Conservation (phyloP, 192 early-diverging fungal genomes). For the Bifiguratus adelaidae region DNA sequence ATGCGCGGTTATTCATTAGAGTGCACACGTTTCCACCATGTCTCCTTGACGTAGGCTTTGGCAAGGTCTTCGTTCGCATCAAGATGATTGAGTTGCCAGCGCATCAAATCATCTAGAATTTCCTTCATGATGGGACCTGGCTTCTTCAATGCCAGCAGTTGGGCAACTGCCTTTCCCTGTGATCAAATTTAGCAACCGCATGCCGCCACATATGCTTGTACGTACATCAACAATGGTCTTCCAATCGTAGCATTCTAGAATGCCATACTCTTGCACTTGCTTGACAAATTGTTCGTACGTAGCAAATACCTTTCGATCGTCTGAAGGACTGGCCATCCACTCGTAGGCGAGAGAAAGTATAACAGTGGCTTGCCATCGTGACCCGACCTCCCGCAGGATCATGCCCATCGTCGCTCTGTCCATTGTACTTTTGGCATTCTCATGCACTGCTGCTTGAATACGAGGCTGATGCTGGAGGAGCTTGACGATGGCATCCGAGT, state of each 20-base stretch:
- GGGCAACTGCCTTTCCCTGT: constrained; percentile 57
- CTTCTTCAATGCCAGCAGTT: constrained; percentile 50
- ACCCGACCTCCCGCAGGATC: constrained; percentile 45
- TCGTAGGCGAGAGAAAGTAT: constrained; percentile 6
- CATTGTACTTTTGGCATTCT: constrained; percentile 5
- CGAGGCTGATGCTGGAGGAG: constrained; percentile 14
- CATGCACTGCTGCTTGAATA: constrained; percentile 1
- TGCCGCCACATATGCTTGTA: background rate
- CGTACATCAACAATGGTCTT: constrained; percentile 38
- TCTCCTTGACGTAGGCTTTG: too few species aligned
- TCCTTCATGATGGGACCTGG: constrained; percentile 60
- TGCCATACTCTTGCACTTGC: constrained; percentile 19
- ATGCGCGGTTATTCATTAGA: too few species aligned
- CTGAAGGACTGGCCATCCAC: constrained; percentile 1
- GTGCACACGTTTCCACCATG: too few species aligned
- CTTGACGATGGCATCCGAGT: constrained; percentile 15
- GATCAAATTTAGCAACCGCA: background rate
- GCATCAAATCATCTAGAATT: constrained; percentile 59
- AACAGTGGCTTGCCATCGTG: constrained; percentile 39
- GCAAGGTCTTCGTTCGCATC: too few species aligned
- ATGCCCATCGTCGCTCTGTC: constrained; percentile 24
- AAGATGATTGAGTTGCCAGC: constrained; percentile 75
- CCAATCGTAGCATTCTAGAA: constrained; percentile 31
- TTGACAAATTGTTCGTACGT: constrained; percentile 19
- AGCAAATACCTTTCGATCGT: constrained; percentile 1